phyloP scores from a whole-genome alignment of 177 flowering plant genomes.

The Vitis hybrid region DNA sequence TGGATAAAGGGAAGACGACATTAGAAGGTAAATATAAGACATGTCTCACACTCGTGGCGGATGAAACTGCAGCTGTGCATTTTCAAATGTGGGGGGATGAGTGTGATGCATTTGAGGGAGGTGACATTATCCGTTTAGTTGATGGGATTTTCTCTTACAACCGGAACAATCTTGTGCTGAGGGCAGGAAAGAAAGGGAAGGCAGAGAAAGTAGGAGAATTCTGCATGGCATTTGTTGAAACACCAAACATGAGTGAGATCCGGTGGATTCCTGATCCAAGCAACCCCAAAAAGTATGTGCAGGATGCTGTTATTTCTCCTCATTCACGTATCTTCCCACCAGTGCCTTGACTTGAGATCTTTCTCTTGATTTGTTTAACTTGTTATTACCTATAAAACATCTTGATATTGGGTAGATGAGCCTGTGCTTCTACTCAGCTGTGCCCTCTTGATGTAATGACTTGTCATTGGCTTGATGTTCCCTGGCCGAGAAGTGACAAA shows the following conservation, averaged over 20 bases:
- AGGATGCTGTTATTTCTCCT: constrained; percentile 48
- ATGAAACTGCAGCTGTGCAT: constrained; percentile 86
- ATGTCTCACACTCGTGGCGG: constrained; percentile 78
- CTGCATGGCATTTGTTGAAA: constrained; percentile 71
- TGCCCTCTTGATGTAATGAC: no score
- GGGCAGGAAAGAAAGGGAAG: constrained; percentile 83
- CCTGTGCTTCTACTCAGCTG: no score
- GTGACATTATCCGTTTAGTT: constrained; percentile 59
- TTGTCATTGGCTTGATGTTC: no score
- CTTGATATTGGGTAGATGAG: no score
- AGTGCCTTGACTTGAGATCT: constrained; percentile 13
- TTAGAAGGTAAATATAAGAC: constrained; percentile 52
- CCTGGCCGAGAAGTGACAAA: no score
- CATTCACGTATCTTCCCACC: constrained; percentile 67
- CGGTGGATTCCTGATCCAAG: constrained; percentile 59
- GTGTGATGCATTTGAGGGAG: constrained; percentile 68
- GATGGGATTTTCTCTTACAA: constrained; percentile 75
- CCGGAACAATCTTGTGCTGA: constrained; percentile 49
- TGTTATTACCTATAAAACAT: no score
- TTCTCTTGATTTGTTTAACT: not conserved
- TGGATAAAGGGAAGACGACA: constrained; percentile 55
- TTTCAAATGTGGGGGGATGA: constrained; percentile 86
- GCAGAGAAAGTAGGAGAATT: constrained; percentile 79
- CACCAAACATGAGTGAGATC: constrained; percentile 89
- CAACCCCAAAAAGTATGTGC: constrained; percentile 44